Evolutionary conservation across 257 asterid species (phyloP), one percentile per base, ranked within the genome.

Genomic region (Solanum pinnatisectum): DNA sequence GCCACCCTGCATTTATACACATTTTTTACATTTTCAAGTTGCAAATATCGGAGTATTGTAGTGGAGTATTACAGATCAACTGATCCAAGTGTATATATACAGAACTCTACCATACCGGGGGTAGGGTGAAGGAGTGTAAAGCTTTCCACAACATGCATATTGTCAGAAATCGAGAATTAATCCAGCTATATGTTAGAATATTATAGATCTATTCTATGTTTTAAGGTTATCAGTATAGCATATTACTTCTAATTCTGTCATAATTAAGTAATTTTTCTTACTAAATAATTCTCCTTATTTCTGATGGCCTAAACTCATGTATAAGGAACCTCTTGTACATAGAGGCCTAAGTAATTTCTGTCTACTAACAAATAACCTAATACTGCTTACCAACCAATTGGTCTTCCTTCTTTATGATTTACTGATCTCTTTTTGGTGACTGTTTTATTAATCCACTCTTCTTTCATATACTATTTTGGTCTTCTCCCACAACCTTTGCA

Each of bases 1-100:
- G 89, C 93, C 91, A 88, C 99, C 98, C 99, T 97, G 96, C 67
- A 90, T 87, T 87, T 59, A 65, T 56, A 56, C 49, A 88, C 88
- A 88, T 79, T 72, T 27, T 84, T 90, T 84, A 92, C 91, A 85
- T 91, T 85, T 85, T 71, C 49, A 40, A 81, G 25, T 79, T 42
- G 85, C 36, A 79, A 79, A 44, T 25, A 25, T 79, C 67, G 10
- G 35, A 27, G 84, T 13, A 78, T 14, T 42, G 84, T 27, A 27
- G 85, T 8, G n/a, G 40, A 81, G 27, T 44, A 44, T 81, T 9
- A 49, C 85, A 81, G 68, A 46, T 40, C 2, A 78, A 39, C 59
- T 39, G 59, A 77, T 39, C 33, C 20, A 76, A 12, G 77, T 32
- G 7, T 23, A n/a, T 37, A 23, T 39, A 8, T 39, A 39, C 22